Evolutionary conservation across 306 rosid genomes (phyloP), one percentile per base, ranked within the genome.

Genomic region (Dryas alaskensis): DNA sequence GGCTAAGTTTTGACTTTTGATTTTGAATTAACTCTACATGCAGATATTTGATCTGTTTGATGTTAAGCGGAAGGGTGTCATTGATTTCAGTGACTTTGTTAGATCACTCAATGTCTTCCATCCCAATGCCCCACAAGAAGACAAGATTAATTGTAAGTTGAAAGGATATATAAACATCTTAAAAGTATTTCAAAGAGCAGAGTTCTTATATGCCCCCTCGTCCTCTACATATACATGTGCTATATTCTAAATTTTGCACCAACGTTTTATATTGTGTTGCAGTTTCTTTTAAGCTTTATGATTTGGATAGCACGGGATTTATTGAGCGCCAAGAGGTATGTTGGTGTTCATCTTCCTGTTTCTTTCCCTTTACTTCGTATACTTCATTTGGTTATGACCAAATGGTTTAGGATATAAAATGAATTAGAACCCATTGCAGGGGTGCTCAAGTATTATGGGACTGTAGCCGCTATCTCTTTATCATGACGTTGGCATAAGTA

Each of bases 21-120:
- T 65, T 71, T 65, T 58, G 51, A 9, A 70, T 52, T 60, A 45
- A 54, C 82, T 79, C 6, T 53, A 58, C 47, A 7, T 78, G 78
- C 78, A 95, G 98, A 79, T 95, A 79, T 95, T 95, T 82, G 98
- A 92, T 81, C 58, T 95, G 70, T 95, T 92, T 85, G 99, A 95
- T 60, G 90, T 88, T 5, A 92, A 89, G 84, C 58, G 69, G 55
- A 92, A 68, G 69, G 92, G 99, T 71, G 84, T 72, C 67, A 88
- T 95, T 77, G 99, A 92, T 81, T 95, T 95, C 70, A 92, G 86
- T 42, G 99, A 95, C 69, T 95, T 95, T 52, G 99, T 95, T 17
- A 88, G 96, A 87, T 85, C 99, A 74, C 93, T 95, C 57, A 86
- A 84, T 78, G 89, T 95, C 71, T 95, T 95, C 80, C 99, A 95